These are phyloP conservation scores for Neurospora sp. DNA, from an alignment of 2,329 filamentous ascomycete species.

Conservation along the genomic window DNA sequence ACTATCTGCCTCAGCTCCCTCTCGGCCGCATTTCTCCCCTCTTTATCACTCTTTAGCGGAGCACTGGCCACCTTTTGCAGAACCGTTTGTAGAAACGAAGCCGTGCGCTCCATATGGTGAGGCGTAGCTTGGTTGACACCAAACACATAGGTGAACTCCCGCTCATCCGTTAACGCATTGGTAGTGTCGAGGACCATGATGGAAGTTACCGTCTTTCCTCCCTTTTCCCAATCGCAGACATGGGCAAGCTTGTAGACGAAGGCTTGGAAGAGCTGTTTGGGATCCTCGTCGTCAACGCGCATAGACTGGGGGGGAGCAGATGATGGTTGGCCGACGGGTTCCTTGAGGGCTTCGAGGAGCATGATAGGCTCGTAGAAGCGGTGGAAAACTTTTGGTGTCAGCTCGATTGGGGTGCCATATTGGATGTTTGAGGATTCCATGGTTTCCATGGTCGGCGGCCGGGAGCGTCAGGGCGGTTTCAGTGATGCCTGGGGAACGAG, in stretches of 20 bases:
- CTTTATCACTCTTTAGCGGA: background rate
- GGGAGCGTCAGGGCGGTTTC: background rate
- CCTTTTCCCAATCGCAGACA: slow-evolving; percentile 1
- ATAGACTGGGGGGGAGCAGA: background rate
- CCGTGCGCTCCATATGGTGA: background rate
- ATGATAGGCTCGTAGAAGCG: slow-evolving; percentile 2
- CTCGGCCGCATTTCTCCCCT: background rate
- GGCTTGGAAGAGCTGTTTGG: background rate
- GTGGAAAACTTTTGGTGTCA: background rate
- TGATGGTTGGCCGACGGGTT: background rate
- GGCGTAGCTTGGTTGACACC: background rate
- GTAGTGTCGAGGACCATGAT: background rate
- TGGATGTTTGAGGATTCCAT: background rate
- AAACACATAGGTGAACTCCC: background rate
- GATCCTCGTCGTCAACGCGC: background rate
- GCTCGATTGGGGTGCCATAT: background rate
- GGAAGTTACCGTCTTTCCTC: background rate
- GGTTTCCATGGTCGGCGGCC: background rate
- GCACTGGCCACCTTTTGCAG: background rate
- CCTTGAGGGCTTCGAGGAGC: background rate
- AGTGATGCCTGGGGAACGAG: no score
- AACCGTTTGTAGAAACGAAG: background rate
- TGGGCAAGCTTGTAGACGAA: slow-evolving; percentile 7
- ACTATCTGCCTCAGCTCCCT: background rate
- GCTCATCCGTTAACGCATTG: background rate